Base-by-base conservation (phyloP, 768 basidiomycete species). In the Tricholomella constricta region DNA sequence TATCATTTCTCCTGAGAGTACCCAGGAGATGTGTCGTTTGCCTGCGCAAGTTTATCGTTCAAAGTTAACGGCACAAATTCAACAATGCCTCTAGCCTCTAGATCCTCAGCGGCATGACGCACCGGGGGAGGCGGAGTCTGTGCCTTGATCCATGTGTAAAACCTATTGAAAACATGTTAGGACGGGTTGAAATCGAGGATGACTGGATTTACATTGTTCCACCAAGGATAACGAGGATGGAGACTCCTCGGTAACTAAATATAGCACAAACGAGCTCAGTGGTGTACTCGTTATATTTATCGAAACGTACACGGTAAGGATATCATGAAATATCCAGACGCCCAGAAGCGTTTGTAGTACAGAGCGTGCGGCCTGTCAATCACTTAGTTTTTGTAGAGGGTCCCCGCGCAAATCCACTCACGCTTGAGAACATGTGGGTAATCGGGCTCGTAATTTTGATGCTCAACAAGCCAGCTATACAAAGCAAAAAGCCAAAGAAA, bases 391-490 rank as follows among this genome's bases (percentile, higher is more conserved):
- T 48, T 36, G 52, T 56, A 52, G 40, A 53, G 15, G 32, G 45
- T 45, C 12, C 32, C 40, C 40, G 50, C 15, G 38, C 34, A 29
- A 52, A 41, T 59, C 34, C n/a, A 45, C 85, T 65, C 61, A 89
- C 88, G 57, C 80, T 86, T 14, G 85, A 85, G 70, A 92, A 88
- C 88, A 91, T 92, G 66, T 91, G 91, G 1, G 89, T 91, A 48
- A 93, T 79, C 4, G 90, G 90, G 51, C 85, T 88, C 14, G 89
- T 91, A 45, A 90, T 81, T 64, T 88, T 88, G 73, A 93, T 89
- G 63, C 86, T 88, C 55, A 93, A 72, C 59, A 91, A 70, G 19
- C 88, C 88, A 1, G 91, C 89, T 35, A 93, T 70, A 58, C 88
- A 89, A 34, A 93, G 83, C 54, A 91, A 66, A 73, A 91, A 93